These are phyloP conservation scores for Eucalyptus lansdowneana DNA, from an alignment of 345 rosid genomes.

Conservation along the genomic window DNA sequence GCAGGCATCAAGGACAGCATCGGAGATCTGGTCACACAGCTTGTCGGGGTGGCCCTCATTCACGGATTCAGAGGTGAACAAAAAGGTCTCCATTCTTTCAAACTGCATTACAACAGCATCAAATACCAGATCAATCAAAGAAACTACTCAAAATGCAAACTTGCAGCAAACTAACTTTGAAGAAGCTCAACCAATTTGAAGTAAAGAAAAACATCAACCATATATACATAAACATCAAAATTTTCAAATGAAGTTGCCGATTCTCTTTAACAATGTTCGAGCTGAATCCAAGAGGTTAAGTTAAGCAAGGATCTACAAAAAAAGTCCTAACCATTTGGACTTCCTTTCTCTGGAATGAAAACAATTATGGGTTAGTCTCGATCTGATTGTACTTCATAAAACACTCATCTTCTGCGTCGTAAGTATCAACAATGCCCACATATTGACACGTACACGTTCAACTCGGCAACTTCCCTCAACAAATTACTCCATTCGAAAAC, in stretches of 20 bases:
- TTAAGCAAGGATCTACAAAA: not conserved
- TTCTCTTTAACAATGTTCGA: not conserved
- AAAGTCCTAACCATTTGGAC: not conserved
- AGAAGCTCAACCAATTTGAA: not conserved
- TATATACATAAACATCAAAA: not conserved
- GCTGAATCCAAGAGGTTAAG: not conserved
- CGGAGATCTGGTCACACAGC: conserved; percentile 74
- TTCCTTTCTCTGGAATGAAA: not conserved
- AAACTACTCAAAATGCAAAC: not conserved
- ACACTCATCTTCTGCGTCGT: not conserved
- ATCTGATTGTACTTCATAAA: not conserved
- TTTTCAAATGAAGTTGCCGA: not conserved
- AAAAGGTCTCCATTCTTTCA: conserved; percentile 52
- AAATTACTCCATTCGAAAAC: not conserved
- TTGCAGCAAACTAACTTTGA: not conserved
- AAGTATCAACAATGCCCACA: not conserved
- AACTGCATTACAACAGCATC: conserved; percentile 1
- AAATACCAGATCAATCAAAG: not conserved
- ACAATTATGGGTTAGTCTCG: not conserved
- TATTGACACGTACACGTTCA: not conserved
- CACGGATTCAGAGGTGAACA: conserved; percentile 72
- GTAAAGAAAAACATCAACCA: not conserved
- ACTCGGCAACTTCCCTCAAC: not conserved
- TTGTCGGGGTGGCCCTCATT: conserved; percentile 86
- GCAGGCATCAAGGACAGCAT: conserved; percentile 74